Conservation (phyloP, 352 stramenopile genomes). For the Pythium rishiriense region DNA sequence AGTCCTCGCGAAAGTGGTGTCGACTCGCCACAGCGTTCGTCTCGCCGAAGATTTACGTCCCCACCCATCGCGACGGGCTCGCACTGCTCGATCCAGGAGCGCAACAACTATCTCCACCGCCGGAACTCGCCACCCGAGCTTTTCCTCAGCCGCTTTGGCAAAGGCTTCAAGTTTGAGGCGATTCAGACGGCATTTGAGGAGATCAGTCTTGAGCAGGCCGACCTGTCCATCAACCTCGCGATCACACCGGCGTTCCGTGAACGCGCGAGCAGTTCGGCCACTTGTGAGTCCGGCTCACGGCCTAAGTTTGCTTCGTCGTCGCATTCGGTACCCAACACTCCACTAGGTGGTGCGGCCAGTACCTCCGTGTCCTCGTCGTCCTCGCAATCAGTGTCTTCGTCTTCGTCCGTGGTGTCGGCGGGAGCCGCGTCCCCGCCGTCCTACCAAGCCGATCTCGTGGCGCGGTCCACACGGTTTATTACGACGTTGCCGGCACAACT, state of each 20-base stretch:
- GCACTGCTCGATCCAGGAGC: conserved; percentile 33
- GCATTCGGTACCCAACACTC: conserved; percentile 26
- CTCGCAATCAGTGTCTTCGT: not conserved
- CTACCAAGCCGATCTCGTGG: conserved; percentile 59
- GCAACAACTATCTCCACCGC: conserved; percentile 37
- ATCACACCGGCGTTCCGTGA: conserved; percentile 15
- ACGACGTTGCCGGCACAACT: conserved; percentile 62
- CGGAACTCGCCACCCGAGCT: conserved; percentile 71
- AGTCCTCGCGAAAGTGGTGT: not conserved
- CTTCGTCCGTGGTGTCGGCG: not conserved
- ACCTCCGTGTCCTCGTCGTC: not conserved
- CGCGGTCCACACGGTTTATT: conserved; percentile 72
- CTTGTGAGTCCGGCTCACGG: not conserved
- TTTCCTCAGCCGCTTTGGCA: conserved; percentile 56
- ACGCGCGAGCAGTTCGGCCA: not conserved
- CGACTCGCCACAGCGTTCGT: not conserved
- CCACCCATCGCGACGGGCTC: conserved; percentile 53
- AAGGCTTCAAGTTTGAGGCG: conserved; percentile 46
- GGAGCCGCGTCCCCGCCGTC: conserved; percentile 36
- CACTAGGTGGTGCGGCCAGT: not conserved
- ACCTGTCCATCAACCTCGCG: conserved; percentile 19
- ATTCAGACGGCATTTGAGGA: conserved; percentile 35
- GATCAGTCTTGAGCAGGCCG: conserved; percentile 24
- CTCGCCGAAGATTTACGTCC: conserved; percentile 40
- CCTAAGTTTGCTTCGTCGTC: conserved; percentile 5